Base-by-base conservation (phyloP, 768 basidiomycete genomes). In the Tricholoma bakamatsutake region DNA sequence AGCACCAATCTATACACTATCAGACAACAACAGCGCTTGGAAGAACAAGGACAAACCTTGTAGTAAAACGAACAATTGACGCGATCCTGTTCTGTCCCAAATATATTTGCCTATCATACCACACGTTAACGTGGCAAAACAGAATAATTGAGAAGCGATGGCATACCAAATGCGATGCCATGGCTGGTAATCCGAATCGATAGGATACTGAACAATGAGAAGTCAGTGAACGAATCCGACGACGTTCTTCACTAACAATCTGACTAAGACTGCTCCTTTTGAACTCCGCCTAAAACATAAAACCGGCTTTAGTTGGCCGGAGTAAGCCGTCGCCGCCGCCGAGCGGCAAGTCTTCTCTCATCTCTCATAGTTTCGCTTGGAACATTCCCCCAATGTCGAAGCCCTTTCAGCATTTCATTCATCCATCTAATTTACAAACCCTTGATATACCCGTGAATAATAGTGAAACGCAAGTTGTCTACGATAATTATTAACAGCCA, bases 21-120 rank as follows among this genome's bases (percentile, higher is more conserved):
- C n/a, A 52, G 37, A 21, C 42, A 12, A 48, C 54, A 43, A 15
- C 49, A 46, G 15, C 7, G 30, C 30, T 48, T 21, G 50, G 55
- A 37, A 40, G 15, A 18, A 48, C 37, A 18, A 30, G 3, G 37
- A 69, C 81, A 33, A 59, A 90, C 90, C 76, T 96, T 96, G 78
- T 96, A 94, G 75, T 97, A 98, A 77, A 99, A 98, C 1, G 95
- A 98, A 68, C 96, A 99, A 69, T 99, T 99, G 60, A 99, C 96
- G 64, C 95, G 87, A 68, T 92, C 90, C 71, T 92, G 90, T 71
- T 93, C 90, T 59, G 91, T 94, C 61, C 92, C 92, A 64, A 96
- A 98, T 69, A 98, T 98, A 59, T 95, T 94, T 58, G 94, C 93
- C 86, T 95, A 47, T 5, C 13, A 5, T 15, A 47, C 6, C 27